Conservation (phyloP, 2,329 filamentous ascomycete genomes). For the Venturia oleaginea region DNA sequence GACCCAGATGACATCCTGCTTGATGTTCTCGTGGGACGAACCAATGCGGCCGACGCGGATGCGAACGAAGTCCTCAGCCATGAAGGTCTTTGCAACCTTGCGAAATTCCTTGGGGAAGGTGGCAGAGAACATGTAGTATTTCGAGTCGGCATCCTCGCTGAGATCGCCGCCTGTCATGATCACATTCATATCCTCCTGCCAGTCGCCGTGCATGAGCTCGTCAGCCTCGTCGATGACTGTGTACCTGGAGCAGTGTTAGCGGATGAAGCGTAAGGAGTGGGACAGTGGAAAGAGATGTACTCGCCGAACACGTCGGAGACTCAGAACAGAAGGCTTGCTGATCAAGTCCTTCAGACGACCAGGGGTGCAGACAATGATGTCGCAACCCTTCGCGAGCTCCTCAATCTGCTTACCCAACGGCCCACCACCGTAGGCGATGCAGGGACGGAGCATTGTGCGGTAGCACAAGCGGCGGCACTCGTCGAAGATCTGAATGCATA, state of each 20-base stretch:
- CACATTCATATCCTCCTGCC: slow-evolving; percentile 64
- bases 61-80: slow-evolving; percentile 64
- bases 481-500: slow-evolving; percentile 91
- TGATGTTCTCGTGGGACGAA: slow-evolving; percentile 72
- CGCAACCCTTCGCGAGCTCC: slow-evolving; percentile 75
- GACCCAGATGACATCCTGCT: slow-evolving; percentile 62
- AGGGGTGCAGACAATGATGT: slow-evolving; percentile 79
- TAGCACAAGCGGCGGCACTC: slow-evolving; percentile 91
- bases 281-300: slow-evolving; percentile 26
- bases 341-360: slow-evolving; percentile 84
- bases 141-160: slow-evolving; percentile 64
- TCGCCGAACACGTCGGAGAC: slow-evolving; percentile 67
- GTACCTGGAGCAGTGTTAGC: slow-evolving; percentile 32
- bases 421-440: slow-evolving; percentile 79
- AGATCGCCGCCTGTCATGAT: slow-evolving; percentile 71
- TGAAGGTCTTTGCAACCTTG: slow-evolving; percentile 64
- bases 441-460: slow-evolving; percentile 85
- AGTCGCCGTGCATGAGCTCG: slow-evolving; percentile 75
- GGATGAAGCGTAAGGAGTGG: not conserved
- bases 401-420: slow-evolving; percentile 59
- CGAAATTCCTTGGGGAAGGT: slow-evolving; percentile 81
- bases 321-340: slow-evolving; percentile 57
- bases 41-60: slow-evolving; percentile 83
- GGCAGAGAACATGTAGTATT: slow-evolving; percentile 80
- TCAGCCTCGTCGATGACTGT: slow-evolving; percentile 90